Percentiles rank a stretch among this genome's conserved stretches.
Conservation (phyloP, 1,139 yeast genomes). For the Pichia sp. region DNA sequence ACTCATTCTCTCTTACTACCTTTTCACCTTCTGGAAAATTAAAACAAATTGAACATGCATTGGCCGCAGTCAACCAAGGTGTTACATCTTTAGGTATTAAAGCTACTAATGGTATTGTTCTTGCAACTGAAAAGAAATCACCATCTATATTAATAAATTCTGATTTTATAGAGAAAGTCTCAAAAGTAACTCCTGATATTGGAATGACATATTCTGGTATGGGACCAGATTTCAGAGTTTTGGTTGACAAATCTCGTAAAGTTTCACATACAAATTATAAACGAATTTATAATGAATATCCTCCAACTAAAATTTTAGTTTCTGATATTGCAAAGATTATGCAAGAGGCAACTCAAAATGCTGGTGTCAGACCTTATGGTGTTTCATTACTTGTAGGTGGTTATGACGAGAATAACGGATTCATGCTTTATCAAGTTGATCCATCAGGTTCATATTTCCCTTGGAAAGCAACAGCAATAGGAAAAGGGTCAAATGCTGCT, state of each 20-base stretch:
- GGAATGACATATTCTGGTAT: conserved; percentile 97
- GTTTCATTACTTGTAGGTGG: conserved; percentile 94
- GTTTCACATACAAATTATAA: conserved; percentile 90
- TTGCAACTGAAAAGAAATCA: conserved; percentile 93
- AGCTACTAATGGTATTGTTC: conserved; percentile 92
- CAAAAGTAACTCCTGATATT: conserved; percentile 85
- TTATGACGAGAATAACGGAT: conserved; percentile 73
- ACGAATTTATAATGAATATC: conserved; percentile 91
- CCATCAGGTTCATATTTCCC: conserved; percentile 98
- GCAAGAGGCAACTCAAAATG: conserved; percentile 98
- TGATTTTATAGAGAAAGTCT: conserved; percentile 74
- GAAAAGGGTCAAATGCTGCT: conserved; percentile 90
- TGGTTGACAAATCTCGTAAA: conserved; percentile 89
- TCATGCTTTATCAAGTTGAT: conserved; percentile 90
- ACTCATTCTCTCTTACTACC: conserved; percentile 77
- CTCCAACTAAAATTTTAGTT: conserved; percentile 91
- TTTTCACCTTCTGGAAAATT: conserved; percentile 66
- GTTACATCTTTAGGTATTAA: conserved; percentile 95
- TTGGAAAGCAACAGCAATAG: conserved; percentile 99
- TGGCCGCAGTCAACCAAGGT: conserved; percentile 96
- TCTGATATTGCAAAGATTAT: conserved; percentile 93
- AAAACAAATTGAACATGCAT: conserved; percentile 96
- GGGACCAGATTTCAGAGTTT: conserved; percentile 98
- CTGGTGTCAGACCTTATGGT: conserved; percentile 98
- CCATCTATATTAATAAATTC: conserved; percentile 70